Conservation (phyloP, 1,284 basidiomycete species). For the Cutaneotrichosporon daszewskae region DNA sequence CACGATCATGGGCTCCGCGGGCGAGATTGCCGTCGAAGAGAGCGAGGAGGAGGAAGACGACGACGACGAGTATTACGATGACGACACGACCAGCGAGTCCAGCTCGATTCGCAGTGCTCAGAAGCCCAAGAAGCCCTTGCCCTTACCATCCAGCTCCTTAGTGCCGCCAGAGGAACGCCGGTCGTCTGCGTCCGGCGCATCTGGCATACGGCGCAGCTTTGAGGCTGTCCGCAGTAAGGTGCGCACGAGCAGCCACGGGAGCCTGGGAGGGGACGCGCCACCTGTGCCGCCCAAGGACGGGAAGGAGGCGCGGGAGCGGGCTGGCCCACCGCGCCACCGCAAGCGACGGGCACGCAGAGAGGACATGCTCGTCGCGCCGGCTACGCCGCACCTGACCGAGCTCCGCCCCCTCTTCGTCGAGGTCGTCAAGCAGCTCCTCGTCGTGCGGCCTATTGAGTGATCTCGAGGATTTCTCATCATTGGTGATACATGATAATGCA, state of each 20-base stretch:
- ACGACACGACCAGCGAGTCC: slow-evolving; percentile 15
- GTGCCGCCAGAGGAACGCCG: too few species aligned
- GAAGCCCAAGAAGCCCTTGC: too few species aligned
- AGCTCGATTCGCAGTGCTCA: background rate
- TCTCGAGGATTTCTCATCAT: background rate
- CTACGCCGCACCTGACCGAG: slow-evolving; percentile 66
- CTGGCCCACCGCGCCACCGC: slow-evolving; percentile 16
- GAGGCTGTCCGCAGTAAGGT: slow-evolving; percentile 1
- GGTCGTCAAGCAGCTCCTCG: slow-evolving; percentile 52
- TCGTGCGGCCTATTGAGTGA: slow-evolving; percentile 18
- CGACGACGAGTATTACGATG: slow-evolving; percentile 43
- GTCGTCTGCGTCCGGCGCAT: too few species aligned
- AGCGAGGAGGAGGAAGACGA: slow-evolving; percentile 57
- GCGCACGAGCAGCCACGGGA: background rate
- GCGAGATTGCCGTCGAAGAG: slow-evolving; percentile 68
- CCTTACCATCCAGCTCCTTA: too few species aligned
- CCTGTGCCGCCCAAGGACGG: slow-evolving; percentile 7
- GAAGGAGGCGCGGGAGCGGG: background rate
- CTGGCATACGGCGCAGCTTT: background rate
- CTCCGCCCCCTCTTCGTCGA: slow-evolving; percentile 82
- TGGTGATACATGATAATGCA: slow-evolving; percentile 1
- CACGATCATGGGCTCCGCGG: slow-evolving; percentile 66
- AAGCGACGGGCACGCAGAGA: slow-evolving; percentile 12
- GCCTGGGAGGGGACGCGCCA: background rate
- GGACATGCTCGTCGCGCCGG: slow-evolving; percentile 62